Conservation (phyloP, 768 basidiomycete genomes). For the button mushroom (Agaricus bisporus) region DNA sequence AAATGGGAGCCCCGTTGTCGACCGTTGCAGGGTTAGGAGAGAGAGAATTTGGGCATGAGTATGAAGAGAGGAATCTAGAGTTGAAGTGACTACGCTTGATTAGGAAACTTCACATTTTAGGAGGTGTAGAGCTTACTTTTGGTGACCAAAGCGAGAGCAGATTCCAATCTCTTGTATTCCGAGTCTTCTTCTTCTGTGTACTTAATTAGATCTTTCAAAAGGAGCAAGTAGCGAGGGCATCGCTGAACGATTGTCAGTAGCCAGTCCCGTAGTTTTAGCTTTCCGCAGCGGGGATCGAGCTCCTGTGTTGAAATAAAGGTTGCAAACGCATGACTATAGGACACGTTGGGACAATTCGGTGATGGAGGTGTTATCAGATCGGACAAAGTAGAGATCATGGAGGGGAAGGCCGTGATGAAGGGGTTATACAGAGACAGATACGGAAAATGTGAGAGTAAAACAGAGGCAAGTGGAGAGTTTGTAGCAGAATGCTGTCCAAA, state of each 20-base stretch:
- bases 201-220: constrained; percentile 76
- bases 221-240: constrained; percentile 79
- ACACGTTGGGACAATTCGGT: constrained; percentile 28
- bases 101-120: neutral
- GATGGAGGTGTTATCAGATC: constrained; percentile 44
- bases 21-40: constrained; percentile 73
- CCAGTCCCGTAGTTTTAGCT: constrained; percentile 78
- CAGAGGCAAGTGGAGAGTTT: constrained; percentile 26
- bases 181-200: constrained; percentile 58
- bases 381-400: constrained; percentile 52
- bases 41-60: constrained; percentile 72
- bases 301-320: constrained; percentile 62
- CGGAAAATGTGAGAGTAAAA: constrained; percentile 77
- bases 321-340: constrained; percentile 51
- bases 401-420: constrained; percentile 74
- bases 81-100: constrained; percentile 52
- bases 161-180: constrained; percentile 58
- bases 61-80: constrained; percentile 74
- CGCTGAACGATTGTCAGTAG: constrained; percentile 83
- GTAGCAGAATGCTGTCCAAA: constrained; percentile 22
- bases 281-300: constrained; percentile 61
- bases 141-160: constrained; percentile 60
- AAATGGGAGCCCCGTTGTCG: constrained; percentile 70
- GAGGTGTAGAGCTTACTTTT: constrained; percentile 51
- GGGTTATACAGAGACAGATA: constrained; percentile 85